These are phyloP conservation scores for Globisporangium megalacanthum DNA, from an alignment of 352 stramenopile species.

Conservation along the genomic window DNA sequence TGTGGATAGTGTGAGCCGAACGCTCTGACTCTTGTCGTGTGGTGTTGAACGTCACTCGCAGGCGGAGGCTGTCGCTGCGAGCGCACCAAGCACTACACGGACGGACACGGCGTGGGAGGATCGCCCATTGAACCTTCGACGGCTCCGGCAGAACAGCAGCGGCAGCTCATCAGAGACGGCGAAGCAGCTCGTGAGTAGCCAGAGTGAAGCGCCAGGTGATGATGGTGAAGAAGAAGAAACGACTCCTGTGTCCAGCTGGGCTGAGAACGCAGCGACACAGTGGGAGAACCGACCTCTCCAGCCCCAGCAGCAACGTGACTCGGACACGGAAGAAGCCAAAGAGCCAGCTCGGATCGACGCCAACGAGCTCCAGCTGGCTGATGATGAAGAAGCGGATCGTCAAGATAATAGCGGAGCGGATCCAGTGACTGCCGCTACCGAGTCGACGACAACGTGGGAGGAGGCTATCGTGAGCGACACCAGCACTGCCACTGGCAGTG, in stretches of 20 bases:
- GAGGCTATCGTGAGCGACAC: neutral
- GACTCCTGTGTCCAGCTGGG: neutral
- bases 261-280: neutral
- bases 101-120: constrained; percentile 6
- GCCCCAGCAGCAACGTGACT: neutral
- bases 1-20: too few relatives aligned
- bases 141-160: neutral
- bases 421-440: too few relatives aligned
- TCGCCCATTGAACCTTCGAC: constrained; percentile 7
- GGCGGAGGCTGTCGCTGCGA: too few relatives aligned
- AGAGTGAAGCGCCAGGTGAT: neutral
- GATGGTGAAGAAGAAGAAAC: neutral
- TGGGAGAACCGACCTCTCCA: constrained; percentile 18
- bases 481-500: neutral
- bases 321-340: too few relatives aligned
- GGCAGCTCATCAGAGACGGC: neutral
- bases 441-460: too few relatives aligned
- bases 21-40: too few relatives aligned
- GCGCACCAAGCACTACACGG: neutral
- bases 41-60: neutral
- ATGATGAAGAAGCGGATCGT: neutral
- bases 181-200: neutral
- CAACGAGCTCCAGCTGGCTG: neutral
- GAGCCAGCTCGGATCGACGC: neutral
- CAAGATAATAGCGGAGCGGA: too few relatives aligned